Base-by-base conservation (phyloP, 495 filamentous ascomycete genomes). In the Penicillium bovifimosum region DNA sequence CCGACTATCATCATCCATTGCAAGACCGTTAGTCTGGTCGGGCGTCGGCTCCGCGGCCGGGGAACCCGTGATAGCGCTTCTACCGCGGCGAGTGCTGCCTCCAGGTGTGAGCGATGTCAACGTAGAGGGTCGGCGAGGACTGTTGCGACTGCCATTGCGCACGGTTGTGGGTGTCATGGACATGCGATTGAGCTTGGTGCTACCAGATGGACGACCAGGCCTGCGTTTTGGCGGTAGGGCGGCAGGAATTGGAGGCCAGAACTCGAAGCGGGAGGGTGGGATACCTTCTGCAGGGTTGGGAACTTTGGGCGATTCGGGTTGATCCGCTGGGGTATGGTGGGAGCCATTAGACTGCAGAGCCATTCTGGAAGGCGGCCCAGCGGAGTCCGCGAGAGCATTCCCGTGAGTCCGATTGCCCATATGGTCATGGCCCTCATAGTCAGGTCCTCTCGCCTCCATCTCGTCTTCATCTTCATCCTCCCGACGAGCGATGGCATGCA, bases 401-500 rank as follows among this genome's bases (percentile, higher is more conserved):
- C 59, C 43, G 31, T 56, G 54, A 11, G 33, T 50, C 33, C 47
- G 56, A 38, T 50, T 61, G 18, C 36, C n/a, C 13, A 47, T 52
- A 2, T 56, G 55, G 28, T 64, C 65, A 42, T 71, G 63, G 29
- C 69, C 56, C 7, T 67, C 62, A 34, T 68, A 61, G 10, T 73
- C 70, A 4, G 41, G 31, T 13, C 51, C 57, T n/a, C 61, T 72
- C 53, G 54, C 60, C 54, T 80, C 80, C 13, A 58, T 63, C 41
- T 79, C 73, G 26, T 83, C 80, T 2, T 84, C 83, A 28, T 81
- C 79, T 0, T 87, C 87, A 32, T 89, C 83, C 41, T 85, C 89
- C 47, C 92, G 82, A 9, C 86, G 90, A 2, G 91, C 93, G 42
- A 98, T 87, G 0, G 91, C 88, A 53, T 88, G 91, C 27, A 97